Evolutionary conservation across 495 filamentous ascomycete genomes (phyloP).

Genomic region (Penicillium pancosmium): DNA sequence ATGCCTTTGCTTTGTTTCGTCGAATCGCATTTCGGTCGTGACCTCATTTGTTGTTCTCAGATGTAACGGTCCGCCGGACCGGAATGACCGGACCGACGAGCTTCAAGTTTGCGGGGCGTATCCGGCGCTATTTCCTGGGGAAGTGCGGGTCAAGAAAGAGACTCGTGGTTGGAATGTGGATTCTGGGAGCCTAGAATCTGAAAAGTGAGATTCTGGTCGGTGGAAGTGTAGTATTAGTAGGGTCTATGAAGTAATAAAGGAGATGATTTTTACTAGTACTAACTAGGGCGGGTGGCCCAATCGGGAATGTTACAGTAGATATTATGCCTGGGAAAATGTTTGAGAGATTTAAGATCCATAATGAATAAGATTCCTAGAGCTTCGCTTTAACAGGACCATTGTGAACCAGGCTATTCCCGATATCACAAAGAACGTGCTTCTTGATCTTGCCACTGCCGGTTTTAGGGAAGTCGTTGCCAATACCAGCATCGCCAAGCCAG

Average conservation of each 20-base stretch:
- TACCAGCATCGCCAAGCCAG: conserved; percentile 56
- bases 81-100: neutral
- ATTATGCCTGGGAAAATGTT: too few relatives aligned
- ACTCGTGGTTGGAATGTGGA: too few relatives aligned
- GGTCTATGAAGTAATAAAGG: neutral
- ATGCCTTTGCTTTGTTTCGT: too few relatives aligned
- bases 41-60: neutral
- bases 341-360: too few relatives aligned
- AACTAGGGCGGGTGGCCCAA: too few relatives aligned
- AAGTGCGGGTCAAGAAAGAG: neutral
- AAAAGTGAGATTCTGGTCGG: too few relatives aligned
- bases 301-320: too few relatives aligned
- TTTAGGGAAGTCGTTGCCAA: conserved; percentile 52
- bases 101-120: neutral
- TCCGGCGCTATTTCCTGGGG: neutral
- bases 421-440: conserved; percentile 60
- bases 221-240: neutral
- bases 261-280: neutral
- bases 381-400: conserved; percentile 1
- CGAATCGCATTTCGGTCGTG: neutral
- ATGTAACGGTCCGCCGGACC: neutral
- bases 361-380: conserved; percentile 11
- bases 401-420: conserved; percentile 28
- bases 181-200: too few relatives aligned
- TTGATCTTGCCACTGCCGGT: conserved; percentile 68